Evolutionary conservation across 176 grass and related monocot genomes (phyloP).

Genomic region (Metroxylon sagu): DNA sequence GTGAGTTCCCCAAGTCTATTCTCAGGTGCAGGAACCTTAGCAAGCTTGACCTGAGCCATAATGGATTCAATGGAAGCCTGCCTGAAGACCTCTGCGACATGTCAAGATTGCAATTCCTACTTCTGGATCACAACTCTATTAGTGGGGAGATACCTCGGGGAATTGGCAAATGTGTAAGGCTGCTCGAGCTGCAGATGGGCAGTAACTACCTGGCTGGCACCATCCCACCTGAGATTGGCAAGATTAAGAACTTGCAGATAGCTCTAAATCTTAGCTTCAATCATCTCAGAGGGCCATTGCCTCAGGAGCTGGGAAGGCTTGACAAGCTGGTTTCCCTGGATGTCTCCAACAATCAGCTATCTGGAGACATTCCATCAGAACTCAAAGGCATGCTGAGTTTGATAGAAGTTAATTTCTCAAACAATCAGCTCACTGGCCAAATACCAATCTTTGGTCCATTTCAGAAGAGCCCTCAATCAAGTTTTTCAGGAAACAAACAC

Average conservation of each 20-base stretch:
- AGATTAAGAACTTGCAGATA: slow-evolving; percentile 84
- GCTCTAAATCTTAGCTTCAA: slow-evolving; percentile 94
- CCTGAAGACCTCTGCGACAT: slow-evolving; percentile 53
- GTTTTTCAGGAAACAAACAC: slow-evolving; percentile 65
- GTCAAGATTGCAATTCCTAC: slow-evolving; percentile 76
- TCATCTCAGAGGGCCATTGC: slow-evolving; percentile 47
- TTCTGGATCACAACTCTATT: slow-evolving; percentile 76
- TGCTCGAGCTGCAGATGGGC: slow-evolving; percentile 73
- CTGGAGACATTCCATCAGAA: slow-evolving; percentile 60
- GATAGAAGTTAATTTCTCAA: slow-evolving; percentile 89
- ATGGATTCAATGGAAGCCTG: slow-evolving; percentile 42
- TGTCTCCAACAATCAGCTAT: slow-evolving; percentile 79
- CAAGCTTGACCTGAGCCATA: slow-evolving; percentile 88
- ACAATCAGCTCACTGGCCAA: slow-evolving; percentile 54
- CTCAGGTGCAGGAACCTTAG: slow-evolving; percentile 73
- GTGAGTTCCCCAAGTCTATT: slow-evolving; percentile 53
- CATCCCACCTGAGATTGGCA: slow-evolving; percentile 79
- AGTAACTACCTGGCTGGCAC: slow-evolving; percentile 63
- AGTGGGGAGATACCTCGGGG: slow-evolving; percentile 37
- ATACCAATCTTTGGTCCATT: slow-evolving; percentile 79
- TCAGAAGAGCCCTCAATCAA: slow-evolving; percentile 69
- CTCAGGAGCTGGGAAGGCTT: slow-evolving; percentile 59
- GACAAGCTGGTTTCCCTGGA: slow-evolving; percentile 87
- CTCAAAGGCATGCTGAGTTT: slow-evolving; percentile 96
- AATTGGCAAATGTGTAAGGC: slow-evolving; percentile 44